Percentiles rank a stretch among this genome's conserved stretches.
phyloP scores from a whole-genome alignment of 495 filamentous ascomycete species.

The Trichoderma erinaceum region DNA sequence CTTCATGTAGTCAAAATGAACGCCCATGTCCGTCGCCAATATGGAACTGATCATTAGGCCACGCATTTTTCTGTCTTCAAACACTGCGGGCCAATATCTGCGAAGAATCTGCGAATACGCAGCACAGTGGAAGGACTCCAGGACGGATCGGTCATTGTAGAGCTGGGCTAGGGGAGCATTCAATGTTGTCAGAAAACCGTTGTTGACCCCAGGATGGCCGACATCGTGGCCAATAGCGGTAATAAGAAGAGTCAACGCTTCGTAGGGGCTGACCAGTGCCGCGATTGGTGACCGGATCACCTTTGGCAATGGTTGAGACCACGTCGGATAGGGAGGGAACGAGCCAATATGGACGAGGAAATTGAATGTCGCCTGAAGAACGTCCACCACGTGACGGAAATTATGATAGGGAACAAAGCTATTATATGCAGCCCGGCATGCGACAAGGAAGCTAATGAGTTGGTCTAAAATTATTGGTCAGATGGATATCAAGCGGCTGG shows the following conservation, averaged over 20 bases:
- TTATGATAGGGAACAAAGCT: conserved; percentile 97
- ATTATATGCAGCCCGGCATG: conserved; percentile 84
- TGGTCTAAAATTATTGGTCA: conserved; percentile 45
- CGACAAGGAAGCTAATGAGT: conserved; percentile 71
- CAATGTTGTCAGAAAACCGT: conserved; percentile 86
- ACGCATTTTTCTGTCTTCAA: conserved; percentile 67
- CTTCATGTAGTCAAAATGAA: conserved; percentile 94
- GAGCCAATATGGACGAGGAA: conserved; percentile 80
- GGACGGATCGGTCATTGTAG: conserved; percentile 94
- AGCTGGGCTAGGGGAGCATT: conserved; percentile 95
- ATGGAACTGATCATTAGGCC: conserved; percentile 93
- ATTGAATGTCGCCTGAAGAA: conserved; percentile 87
- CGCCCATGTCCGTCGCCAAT: conserved; percentile 91
- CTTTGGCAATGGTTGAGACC: conserved; percentile 15
- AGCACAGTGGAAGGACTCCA: conserved; percentile 96
- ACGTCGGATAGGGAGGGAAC: conserved; percentile 56
- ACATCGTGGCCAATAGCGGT: conserved; percentile 97
- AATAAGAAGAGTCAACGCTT: conserved; percentile 82
- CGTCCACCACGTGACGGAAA: conserved; percentile 94
- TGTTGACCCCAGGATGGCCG: conserved; percentile 96
- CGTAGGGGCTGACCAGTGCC: conserved; percentile 68
- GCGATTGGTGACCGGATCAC: conserved; percentile 58
- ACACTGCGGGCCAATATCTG: conserved; percentile 82
- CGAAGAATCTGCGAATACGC: conserved; percentile 95
- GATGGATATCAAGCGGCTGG: conserved; percentile 8